Evolutionary conservation across 352 stramenopile genomes (phyloP).

Genomic region (Globisporangium nodosum): DNA sequence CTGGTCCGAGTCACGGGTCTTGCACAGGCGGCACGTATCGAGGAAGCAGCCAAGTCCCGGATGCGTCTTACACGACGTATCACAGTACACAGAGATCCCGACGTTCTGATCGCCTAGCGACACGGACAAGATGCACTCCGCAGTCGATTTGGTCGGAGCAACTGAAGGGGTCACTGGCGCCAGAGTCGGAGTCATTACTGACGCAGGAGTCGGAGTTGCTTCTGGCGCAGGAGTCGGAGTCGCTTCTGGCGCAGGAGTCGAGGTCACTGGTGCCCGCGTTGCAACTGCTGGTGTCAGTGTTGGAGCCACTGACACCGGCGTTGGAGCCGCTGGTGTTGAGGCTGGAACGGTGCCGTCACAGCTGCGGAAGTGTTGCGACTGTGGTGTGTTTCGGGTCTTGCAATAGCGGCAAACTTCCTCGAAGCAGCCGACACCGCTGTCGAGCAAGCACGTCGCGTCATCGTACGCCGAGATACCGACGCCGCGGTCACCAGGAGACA

Average conservation of each 20-base stretch:
- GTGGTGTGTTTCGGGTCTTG: background rate
- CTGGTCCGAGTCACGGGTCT: background rate
- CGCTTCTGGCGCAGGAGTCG: too few relatives aligned
- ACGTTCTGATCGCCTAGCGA: background rate
- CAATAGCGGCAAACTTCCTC: conserved; percentile 1
- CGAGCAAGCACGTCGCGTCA: background rate
- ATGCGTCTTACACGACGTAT: background rate
- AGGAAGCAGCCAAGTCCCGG: background rate
- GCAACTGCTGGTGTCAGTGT: too few relatives aligned
- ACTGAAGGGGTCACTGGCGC: too few relatives aligned
- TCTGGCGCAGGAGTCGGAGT: too few relatives aligned
- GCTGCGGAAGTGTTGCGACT: conserved; percentile 2
- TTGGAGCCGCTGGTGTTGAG: too few relatives aligned
- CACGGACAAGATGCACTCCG: too few relatives aligned
- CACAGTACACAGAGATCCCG: conserved; percentile 1
- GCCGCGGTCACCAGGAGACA: background rate
- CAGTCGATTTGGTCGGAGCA: too few relatives aligned
- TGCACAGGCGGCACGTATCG: conserved; percentile 5
- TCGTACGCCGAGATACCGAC: conserved; percentile 1
- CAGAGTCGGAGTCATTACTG: too few relatives aligned
- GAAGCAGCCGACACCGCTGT: background rate
- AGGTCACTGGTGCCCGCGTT: too few relatives aligned
- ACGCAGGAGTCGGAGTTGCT: too few relatives aligned
- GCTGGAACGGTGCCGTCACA: too few relatives aligned
- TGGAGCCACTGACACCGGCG: too few relatives aligned